Conservation (phyloP, 2,329 filamentous ascomycete genomes). For the Iodosphaeria phyllophila region DNA sequence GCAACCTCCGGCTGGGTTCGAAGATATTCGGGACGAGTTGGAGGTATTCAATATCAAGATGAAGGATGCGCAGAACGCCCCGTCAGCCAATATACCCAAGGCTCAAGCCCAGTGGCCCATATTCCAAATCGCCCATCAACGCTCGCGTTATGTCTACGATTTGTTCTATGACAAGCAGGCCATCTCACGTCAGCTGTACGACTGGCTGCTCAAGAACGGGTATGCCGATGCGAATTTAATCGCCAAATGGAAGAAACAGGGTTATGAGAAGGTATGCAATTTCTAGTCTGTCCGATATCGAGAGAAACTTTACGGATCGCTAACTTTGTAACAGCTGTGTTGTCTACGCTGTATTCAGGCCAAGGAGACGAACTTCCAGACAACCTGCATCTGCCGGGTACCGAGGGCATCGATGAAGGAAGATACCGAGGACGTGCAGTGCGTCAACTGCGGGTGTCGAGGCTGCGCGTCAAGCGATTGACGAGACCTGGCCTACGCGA, state of each 20-base stretch:
- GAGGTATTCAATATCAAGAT: slow-evolving; percentile 79
- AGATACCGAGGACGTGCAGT: slow-evolving; percentile 65
- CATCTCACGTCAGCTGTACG: slow-evolving; percentile 80
- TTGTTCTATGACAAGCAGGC: slow-evolving; percentile 96
- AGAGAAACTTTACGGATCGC: slow-evolving; percentile 2
- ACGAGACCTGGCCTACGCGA: slow-evolving; percentile 4
- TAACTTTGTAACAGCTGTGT: slow-evolving; percentile 45
- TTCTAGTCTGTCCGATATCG: background rate
- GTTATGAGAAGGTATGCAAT: slow-evolving; percentile 71
- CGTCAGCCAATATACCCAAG: slow-evolving; percentile 59
- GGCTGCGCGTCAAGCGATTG: slow-evolving; percentile 78
- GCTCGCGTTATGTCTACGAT: slow-evolving; percentile 86
- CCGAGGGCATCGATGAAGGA: slow-evolving; percentile 81
- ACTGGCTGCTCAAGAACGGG: slow-evolving; percentile 89
- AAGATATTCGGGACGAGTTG: slow-evolving; percentile 73
- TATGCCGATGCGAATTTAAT: slow-evolving; percentile 93
- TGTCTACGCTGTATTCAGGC: slow-evolving; percentile 94
- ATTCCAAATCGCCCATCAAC: slow-evolving; percentile 91
- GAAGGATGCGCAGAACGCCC: slow-evolving; percentile 87
- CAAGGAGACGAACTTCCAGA: slow-evolving; percentile 99
- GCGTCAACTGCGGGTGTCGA: slow-evolving; percentile 84
- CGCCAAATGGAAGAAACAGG: slow-evolving; percentile 99
- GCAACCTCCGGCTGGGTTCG: slow-evolving; percentile 70
- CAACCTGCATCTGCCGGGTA: slow-evolving; percentile 92
- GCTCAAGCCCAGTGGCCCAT: slow-evolving; percentile 93